These are phyloP conservation scores for Apium graveolens DNA, from an alignment of 129 eudicot species.

Conservation along the genomic window DNA sequence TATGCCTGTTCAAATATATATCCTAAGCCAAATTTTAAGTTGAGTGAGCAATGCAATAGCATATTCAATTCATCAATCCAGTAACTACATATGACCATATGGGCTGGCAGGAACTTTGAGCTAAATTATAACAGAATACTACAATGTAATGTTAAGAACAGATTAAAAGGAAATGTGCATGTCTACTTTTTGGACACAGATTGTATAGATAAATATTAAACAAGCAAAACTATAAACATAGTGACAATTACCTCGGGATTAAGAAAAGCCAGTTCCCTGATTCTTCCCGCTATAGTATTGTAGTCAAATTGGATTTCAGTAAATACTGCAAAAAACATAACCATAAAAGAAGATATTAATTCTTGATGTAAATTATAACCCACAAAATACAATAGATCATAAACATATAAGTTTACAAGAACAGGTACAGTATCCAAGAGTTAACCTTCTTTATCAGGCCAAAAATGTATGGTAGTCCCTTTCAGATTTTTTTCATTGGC, in stretches of 20 bases:
- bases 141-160: not conserved
- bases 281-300: slow-evolving; percentile 85
- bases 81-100: not conserved
- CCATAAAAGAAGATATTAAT: not conserved
- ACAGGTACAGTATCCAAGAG: not conserved
- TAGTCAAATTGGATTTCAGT: slow-evolving; percentile 78
- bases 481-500: slow-evolving; percentile 29
- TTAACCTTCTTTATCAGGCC: slow-evolving; percentile 77
- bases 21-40: not conserved
- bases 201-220: not conserved
- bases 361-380: not conserved
- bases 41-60: not conserved
- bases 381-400: not conserved
- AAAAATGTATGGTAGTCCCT: slow-evolving; percentile 76
- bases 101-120: not conserved
- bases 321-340: slow-evolving; percentile 57
- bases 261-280: slow-evolving; percentile 90
- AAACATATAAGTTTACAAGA: not conserved
- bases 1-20: not conserved
- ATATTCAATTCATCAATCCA: not conserved
- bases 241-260: slow-evolving; percentile 65
- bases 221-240: not conserved
- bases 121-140: not conserved
- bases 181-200: not conserved
- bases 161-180: not conserved